Evolutionary conservation across 805 yeast species (phyloP).

Genomic region (Millerago galiae): DNA sequence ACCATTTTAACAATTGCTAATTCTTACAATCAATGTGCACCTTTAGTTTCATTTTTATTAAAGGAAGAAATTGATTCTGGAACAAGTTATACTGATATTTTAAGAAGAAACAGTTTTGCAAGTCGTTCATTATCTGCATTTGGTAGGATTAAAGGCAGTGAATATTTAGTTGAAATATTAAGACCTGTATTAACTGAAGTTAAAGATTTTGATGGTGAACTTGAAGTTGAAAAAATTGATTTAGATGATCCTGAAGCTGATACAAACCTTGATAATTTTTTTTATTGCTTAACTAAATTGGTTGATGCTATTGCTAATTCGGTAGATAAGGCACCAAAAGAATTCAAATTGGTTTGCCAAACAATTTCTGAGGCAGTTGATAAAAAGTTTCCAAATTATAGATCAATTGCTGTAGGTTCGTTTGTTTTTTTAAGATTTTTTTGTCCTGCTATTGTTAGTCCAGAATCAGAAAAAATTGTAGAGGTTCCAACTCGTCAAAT

Average conservation of each 20-base stretch:
- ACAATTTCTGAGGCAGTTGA: conserved; percentile 53
- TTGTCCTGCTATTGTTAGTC: conserved; percentile 88
- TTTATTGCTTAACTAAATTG: conserved; percentile 47
- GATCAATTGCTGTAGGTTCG: conserved; percentile 73
- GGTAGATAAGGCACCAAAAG: conserved; percentile 54
- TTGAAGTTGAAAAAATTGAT: conserved; percentile 57
- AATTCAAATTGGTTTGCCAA: conserved; percentile 65
- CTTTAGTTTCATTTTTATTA: conserved; percentile 48
- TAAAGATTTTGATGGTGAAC: conserved; percentile 40
- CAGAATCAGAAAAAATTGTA: conserved; percentile 46
- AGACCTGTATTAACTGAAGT: conserved; percentile 53
- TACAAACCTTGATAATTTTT: conserved; percentile 39
- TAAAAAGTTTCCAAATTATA: conserved; percentile 59
- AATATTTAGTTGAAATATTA: conserved; percentile 47
- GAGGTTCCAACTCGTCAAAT: conserved; percentile 34
- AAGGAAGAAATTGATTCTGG: conserved; percentile 57
- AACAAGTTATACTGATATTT: conserved; percentile 59
- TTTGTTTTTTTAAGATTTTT: conserved; percentile 74
- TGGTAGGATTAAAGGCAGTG: conserved; percentile 60
- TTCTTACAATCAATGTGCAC: conserved; percentile 34
- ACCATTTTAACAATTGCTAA: conserved; percentile 53
- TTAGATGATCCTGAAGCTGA: conserved; percentile 33
- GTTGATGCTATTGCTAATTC: conserved; percentile 57
- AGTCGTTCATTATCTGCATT: conserved; percentile 69
- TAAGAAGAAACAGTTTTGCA: conserved; percentile 77